Conservation (phyloP, 495 filamentous ascomycete genomes). For the Filosporella fistucella region DNA sequence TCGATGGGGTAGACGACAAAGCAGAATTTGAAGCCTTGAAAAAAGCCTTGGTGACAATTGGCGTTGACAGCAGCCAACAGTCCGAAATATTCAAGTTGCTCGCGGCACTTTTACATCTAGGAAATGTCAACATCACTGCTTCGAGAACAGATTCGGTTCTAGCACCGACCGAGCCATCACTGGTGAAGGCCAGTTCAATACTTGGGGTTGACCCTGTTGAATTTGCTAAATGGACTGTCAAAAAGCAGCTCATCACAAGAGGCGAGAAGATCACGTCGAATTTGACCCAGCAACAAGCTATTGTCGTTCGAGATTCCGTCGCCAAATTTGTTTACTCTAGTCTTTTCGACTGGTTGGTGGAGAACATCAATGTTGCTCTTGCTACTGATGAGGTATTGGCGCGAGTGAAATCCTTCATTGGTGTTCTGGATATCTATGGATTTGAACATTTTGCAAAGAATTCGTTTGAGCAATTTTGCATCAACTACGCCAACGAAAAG, state of each 20-base stretch:
- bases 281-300: conserved; percentile 86
- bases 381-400: conserved; percentile 83
- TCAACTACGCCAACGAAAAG: conserved; percentile 99
- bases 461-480: conserved; percentile 99
- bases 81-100: conserved; percentile 85
- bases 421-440: conserved; percentile 98
- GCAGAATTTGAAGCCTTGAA: conserved; percentile 87
- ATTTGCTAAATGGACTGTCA: conserved; percentile 98
- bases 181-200: conserved; percentile 78
- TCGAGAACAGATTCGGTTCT: conserved; percentile 84
- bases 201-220: conserved; percentile 82
- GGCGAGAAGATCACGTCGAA: conserved; percentile 98
- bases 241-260: conserved; percentile 95
- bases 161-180: conserved; percentile 71
- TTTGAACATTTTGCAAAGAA: conserved; percentile 99
- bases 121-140: conserved; percentile 91
- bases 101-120: conserved; percentile 88
- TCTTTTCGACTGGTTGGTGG: conserved; percentile 97
- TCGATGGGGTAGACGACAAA: conserved; percentile 94
- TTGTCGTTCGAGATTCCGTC: conserved; percentile 94
- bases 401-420: conserved; percentile 89
- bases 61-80: conserved; percentile 70
- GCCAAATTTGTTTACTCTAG: conserved; percentile 99
- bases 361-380: conserved; percentile 86
- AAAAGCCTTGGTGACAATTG: conserved; percentile 82